Conservation (phyloP, 1,284 basidiomycete genomes). For the Laetiporus sulphureus region DNA sequence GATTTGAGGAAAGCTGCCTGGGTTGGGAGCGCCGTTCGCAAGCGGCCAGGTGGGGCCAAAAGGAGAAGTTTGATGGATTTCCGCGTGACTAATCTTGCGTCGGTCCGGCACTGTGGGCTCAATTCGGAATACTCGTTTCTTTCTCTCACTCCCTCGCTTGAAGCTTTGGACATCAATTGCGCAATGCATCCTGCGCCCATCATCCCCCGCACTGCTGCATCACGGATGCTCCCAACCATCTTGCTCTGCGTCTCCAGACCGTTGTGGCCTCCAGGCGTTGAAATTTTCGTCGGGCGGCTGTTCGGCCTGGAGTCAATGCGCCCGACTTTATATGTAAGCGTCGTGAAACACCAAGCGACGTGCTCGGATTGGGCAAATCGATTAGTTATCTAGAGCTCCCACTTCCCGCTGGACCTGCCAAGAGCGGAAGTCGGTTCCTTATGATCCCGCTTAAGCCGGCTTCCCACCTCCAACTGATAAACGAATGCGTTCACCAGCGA, state of each 20-base stretch:
- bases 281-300: no score
- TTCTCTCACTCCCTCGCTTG: neutral
- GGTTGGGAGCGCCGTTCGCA: neutral
- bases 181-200: no score
- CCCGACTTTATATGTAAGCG: no score
- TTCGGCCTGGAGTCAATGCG: no score
- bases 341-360: no score
- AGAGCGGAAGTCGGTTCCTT: neutral
- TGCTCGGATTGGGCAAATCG: neutral
- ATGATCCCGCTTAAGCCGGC: neutral
- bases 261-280: no score
- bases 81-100: neutral
- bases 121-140: neutral
- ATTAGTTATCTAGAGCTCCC: neutral
- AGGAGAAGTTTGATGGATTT: constrained; percentile 2
- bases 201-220: no score
- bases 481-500: neutral
- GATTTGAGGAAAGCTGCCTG: neutral
- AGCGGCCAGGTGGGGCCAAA: neutral
- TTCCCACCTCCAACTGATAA: neutral
- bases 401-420: neutral
- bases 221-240: no score
- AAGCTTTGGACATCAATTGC: no score
- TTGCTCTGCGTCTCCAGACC: no score
- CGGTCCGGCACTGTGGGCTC: neutral